phyloP scores from a whole-genome alignment of 2,329 filamentous ascomycete species.

The Trichoderma cornu-damae region DNA sequence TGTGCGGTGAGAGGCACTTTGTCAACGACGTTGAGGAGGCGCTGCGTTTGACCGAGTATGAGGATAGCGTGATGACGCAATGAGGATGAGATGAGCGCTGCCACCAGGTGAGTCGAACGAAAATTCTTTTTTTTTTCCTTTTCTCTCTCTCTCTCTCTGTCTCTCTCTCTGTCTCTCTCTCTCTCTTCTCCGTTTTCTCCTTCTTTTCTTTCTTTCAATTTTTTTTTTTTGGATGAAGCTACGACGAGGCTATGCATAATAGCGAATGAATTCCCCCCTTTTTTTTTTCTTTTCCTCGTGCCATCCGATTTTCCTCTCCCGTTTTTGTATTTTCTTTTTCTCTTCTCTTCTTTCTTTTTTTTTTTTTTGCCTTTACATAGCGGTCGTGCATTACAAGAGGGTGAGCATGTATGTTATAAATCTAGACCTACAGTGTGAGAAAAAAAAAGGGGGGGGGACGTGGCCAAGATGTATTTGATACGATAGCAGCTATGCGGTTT shows the following conservation, averaged over 20 bases:
- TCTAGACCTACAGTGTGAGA: slow-evolving; percentile 6
- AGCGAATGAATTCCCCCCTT: not conserved
- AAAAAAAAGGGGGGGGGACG: no score
- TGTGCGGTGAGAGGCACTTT: slow-evolving; percentile 71
- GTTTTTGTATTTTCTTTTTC: not conserved
- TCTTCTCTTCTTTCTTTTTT: not conserved
- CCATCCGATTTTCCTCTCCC: no score
- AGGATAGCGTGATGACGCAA: slow-evolving; percentile 41
- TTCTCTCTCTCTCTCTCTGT: no score
- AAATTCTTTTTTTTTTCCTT: no score
- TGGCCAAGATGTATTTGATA: slow-evolving; percentile 13
- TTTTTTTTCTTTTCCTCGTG: no score
- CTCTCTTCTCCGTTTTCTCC: no score
- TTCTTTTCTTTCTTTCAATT: no score
- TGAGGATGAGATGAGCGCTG: not conserved
- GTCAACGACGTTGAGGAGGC: slow-evolving; percentile 81
- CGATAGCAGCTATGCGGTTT: slow-evolving; percentile 2
- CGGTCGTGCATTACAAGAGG: slow-evolving; percentile 3
- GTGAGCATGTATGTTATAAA: slow-evolving; percentile 11
- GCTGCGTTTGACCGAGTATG: slow-evolving; percentile 70
- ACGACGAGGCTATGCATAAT: not conserved
- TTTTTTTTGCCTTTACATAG: slow-evolving; percentile 5
- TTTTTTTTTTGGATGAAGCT: slow-evolving; percentile 9
- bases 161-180: no score
- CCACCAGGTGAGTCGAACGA: not conserved